Conservation (phyloP, 768 basidiomycete species). For the Lentinus brumalis region DNA sequence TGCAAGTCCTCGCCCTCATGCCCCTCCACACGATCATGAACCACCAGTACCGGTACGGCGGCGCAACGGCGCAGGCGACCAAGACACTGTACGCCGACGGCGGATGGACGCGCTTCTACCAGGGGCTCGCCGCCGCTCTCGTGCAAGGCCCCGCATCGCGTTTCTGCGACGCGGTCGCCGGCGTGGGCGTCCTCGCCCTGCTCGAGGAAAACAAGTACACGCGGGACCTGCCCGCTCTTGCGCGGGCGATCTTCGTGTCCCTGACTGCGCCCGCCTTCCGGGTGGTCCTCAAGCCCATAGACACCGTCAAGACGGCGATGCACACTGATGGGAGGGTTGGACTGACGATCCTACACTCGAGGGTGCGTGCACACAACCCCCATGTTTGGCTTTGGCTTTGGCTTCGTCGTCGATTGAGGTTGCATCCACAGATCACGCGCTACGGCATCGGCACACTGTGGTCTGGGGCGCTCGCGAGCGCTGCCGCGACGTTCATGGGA, state of each 20-base stretch:
- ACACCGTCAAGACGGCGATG: conserved; percentile 93
- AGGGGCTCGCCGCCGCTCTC: conserved; percentile 83
- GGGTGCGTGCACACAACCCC: no score
- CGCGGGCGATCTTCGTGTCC: conserved; percentile 82
- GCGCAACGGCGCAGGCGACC: conserved; percentile 64
- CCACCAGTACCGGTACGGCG: conserved; percentile 92
- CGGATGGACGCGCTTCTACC: conserved; percentile 83
- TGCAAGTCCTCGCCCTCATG: conserved; percentile 94
- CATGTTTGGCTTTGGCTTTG: no score
- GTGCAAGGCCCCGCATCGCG: conserved; percentile 84
- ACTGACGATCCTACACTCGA: conserved; percentile 59
- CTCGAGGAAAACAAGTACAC: conserved; percentile 76
- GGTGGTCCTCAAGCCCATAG: conserved; percentile 90
- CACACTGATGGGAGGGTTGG: conserved; percentile 86
- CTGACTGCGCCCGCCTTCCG: conserved; percentile 81
- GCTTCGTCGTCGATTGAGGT: not conserved
- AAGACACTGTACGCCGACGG: conserved; percentile 75
- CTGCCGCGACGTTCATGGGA: conserved; percentile 92
- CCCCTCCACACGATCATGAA: conserved; percentile 97
- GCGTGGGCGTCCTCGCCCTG: conserved; percentile 89
- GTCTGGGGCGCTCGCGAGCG: conserved; percentile 92
- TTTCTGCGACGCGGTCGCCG: conserved; percentile 94
- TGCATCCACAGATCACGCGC: conserved; percentile 53
- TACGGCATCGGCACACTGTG: conserved; percentile 81
- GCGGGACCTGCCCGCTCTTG: conserved; percentile 55